Percentiles rank a stretch among this genome's conserved stretches.
phyloP scores from a whole-genome alignment of 2,329 filamentous ascomycete genomes.

The Epichloe hybrida region DNA sequence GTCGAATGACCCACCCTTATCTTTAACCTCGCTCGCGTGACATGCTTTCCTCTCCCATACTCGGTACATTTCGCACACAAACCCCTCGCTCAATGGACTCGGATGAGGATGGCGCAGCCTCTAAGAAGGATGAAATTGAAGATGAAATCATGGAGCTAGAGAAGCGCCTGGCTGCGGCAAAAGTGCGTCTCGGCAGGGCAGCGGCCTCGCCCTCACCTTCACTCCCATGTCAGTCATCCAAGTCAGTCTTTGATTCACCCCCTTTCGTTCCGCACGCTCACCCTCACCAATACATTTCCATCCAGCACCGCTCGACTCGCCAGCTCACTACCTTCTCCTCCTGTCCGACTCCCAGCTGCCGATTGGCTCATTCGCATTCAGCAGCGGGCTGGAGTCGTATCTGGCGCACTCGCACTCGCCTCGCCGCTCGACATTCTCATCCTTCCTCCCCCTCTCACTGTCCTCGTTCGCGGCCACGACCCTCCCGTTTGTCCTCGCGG shows the following conservation, averaged over 20 bases:
- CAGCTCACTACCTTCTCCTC: slow-evolving; percentile 55
- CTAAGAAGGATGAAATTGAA: slow-evolving; percentile 20
- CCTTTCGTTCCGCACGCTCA: neutral
- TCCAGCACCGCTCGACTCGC: slow-evolving; percentile 7
- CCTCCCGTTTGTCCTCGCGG: slow-evolving; percentile 61
- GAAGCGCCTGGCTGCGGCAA: slow-evolving; percentile 31
- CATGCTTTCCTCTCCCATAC: too few relatives aligned
- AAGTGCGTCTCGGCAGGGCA: slow-evolving; percentile 23
- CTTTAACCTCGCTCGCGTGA: neutral
- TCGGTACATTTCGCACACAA: too few relatives aligned
- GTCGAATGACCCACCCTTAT: neutral
- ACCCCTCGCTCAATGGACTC: slow-evolving; percentile 15
- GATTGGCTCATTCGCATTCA: slow-evolving; percentile 78
- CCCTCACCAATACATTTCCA: neutral
- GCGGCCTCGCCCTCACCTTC: neutral
- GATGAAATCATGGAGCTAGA: slow-evolving; percentile 49
- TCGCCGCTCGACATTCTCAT: slow-evolving; percentile 34
- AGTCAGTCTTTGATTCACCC: neutral
- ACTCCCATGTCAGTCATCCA: neutral
- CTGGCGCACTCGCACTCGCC: slow-evolving; percentile 53
- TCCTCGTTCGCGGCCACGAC: slow-evolving; percentile 58
- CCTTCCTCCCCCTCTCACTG: slow-evolving; percentile 58
- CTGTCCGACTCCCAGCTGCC: slow-evolving; percentile 72
- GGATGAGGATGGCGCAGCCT: slow-evolving; percentile 7
- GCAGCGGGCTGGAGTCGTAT: slow-evolving; percentile 69